Base-by-base conservation (phyloP, 1,284 basidiomycete species). In the Waitea zeae region DNA sequence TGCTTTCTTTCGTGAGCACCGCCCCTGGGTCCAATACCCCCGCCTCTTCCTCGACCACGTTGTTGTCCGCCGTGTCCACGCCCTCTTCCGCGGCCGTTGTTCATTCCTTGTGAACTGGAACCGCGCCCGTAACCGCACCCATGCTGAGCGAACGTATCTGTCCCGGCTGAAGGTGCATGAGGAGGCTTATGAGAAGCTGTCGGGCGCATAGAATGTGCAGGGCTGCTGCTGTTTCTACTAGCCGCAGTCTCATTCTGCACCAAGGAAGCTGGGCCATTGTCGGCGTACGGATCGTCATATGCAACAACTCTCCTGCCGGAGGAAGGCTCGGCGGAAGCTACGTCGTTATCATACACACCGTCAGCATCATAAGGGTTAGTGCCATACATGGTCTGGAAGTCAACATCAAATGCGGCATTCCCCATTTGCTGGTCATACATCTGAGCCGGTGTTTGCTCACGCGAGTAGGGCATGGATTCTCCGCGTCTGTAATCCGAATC, bases 221-320 rank as follows among this genome's bases (percentile, higher is more conserved):
- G n/a, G n/a, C n/a, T n/a, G n/a, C n/a, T n/a, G n/a, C n/a, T n/a
- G n/a, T n/a, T n/a, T n/a, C n/a, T n/a, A n/a, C n/a, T n/a, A n/a
- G n/a, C n/a, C n/a, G n/a, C n/a, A n/a, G n/a, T n/a, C n/a, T n/a
- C n/a, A n/a, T n/a, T n/a, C n/a, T n/a, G n/a, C n/a, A n/a, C n/a
- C n/a, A n/a, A n/a, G n/a, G n/a, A n/a, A n/a, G n/a, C n/a, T n/a
- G n/a, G n/a, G n/a, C n/a, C n/a, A n/a, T n/a, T n/a, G n/a, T n/a
- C n/a, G n/a, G 75, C 65, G 48, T 82, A 82, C 2, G 79, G 79
- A 44, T 82, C 79, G 39, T 82, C 75, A 44, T 82, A 82, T 18
- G 78, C 73, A 20, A 68, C 56, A 3, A 77, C 78, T 13, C 62
- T 46, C 19, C 77, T 73, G 33, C 78, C n/a, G n/a, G n/a, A n/a